phyloP scores from a whole-genome alignment of 305 asterid genomes.

The Fraxinus paxiana region DNA sequence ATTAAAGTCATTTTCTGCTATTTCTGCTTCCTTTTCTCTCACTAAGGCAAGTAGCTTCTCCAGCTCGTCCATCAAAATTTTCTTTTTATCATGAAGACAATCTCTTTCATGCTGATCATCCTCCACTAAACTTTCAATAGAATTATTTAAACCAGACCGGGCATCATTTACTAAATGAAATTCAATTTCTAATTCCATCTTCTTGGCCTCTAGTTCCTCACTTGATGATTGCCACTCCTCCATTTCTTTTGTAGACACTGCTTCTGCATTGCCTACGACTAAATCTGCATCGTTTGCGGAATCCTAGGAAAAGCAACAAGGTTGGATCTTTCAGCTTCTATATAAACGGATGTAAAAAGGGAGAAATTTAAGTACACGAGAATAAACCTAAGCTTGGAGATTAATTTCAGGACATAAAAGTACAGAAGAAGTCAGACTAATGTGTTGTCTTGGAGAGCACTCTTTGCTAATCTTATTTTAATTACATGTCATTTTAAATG shows the following conservation, averaged over 20 bases:
- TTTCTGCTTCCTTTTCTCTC: slow-evolving; percentile 46
- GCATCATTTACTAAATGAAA: slow-evolving; percentile 33
- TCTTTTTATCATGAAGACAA: slow-evolving; percentile 32
- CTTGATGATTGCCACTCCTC: slow-evolving; percentile 33
- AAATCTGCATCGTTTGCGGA: slow-evolving; percentile 38
- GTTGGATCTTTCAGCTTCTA: slow-evolving; percentile 6
- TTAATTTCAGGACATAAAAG: background rate
- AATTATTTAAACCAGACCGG: slow-evolving; percentile 25
- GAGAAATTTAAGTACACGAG: background rate
- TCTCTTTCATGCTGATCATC: slow-evolving; percentile 40
- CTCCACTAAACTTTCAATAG: slow-evolving; percentile 32
- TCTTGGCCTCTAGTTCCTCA: slow-evolving; percentile 38
- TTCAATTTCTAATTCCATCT: slow-evolving; percentile 38
- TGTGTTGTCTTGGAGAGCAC: background rate
- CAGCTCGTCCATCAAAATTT: slow-evolving; percentile 35
- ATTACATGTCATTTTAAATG: background rate
- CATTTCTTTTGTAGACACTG: slow-evolving; percentile 28
- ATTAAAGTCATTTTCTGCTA: slow-evolving; percentile 35
- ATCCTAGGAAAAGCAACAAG: slow-evolving; percentile 29
- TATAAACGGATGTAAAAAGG: background rate
- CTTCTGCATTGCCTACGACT: slow-evolving; percentile 34
- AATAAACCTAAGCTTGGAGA: background rate
- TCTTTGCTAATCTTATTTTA: background rate
- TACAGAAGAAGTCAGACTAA: background rate
- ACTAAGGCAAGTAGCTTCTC: slow-evolving; percentile 38